Percentiles rank a stretch among this genome's conserved stretches.
Evolutionary conservation across 2,329 filamentous ascomycete species (phyloP).

Genomic region (Atkinsonella texensis): DNA sequence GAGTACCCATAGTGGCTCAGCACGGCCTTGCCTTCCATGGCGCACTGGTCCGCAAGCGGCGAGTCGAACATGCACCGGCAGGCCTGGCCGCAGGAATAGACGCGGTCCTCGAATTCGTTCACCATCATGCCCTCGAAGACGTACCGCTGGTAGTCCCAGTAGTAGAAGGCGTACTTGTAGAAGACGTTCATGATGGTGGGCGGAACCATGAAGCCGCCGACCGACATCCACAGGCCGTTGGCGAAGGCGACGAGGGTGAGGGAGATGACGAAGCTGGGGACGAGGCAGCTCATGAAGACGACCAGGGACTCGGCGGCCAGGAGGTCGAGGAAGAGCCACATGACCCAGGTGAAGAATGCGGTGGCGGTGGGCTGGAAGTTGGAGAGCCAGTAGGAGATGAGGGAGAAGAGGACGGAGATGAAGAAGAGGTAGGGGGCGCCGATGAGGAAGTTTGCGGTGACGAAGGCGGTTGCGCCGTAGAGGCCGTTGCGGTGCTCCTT

Average conservation of each 20-base stretch:
- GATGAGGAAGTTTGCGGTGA: slow-evolving; percentile 70
- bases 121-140: slow-evolving; percentile 93
- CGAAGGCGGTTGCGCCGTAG: slow-evolving; percentile 61
- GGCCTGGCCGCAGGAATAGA: slow-evolving; percentile 34
- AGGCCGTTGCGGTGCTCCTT: slow-evolving; percentile 72
- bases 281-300: slow-evolving; percentile 59
- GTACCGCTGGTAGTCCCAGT: slow-evolving; percentile 78
- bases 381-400: slow-evolving; percentile 67
- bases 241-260: slow-evolving; percentile 73
- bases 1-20: slow-evolving; percentile 58
- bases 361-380: slow-evolving; percentile 55
- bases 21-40: slow-evolving; percentile 60
- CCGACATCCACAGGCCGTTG: slow-evolving; percentile 84
- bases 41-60: slow-evolving; percentile 41
- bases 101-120: slow-evolving; percentile 61
- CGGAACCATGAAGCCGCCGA: slow-evolving; percentile 70
- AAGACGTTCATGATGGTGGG: slow-evolving; percentile 65
- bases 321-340: slow-evolving; percentile 80
- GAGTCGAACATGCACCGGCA: slow-evolving; percentile 64
- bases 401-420: slow-evolving; percentile 63
- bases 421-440: slow-evolving; percentile 72
- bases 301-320: slow-evolving; percentile 74
- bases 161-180: slow-evolving; percentile 79
- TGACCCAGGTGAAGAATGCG: slow-evolving; percentile 65
- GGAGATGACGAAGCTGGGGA: slow-evolving; percentile 69